Conservation (phyloP, 1,284 basidiomycete species). For the Omphalotus olearius region DNA sequence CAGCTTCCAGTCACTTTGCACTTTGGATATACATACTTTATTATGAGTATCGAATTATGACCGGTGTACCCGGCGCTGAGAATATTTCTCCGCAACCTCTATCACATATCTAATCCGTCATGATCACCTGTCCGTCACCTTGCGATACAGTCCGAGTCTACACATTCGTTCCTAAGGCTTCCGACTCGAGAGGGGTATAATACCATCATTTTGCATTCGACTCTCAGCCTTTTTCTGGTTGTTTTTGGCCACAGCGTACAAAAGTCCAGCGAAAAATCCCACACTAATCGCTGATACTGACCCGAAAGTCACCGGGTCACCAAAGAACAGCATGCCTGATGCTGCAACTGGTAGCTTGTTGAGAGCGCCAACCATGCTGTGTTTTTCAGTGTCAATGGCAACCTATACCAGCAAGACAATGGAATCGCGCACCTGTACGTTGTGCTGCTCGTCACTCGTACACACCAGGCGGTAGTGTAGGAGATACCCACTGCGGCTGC, state of each 20-base stretch:
- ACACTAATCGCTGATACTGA: conserved; percentile 85
- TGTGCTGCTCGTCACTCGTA: conserved; percentile 93
- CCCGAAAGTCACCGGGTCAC: conserved; percentile 83
- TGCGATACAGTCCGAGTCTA: too few relatives aligned
- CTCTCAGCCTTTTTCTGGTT: conserved; percentile 74
- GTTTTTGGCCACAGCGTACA: conserved; percentile 89
- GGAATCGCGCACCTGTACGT: conserved; percentile 77
- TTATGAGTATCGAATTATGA: too few relatives aligned
- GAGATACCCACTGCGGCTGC: conserved; percentile 97
- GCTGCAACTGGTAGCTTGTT: conserved; percentile 99
- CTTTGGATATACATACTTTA: too few relatives aligned
- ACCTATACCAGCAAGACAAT: conserved; percentile 10
- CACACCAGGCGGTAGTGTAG: conserved; percentile 98
- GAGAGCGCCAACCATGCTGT: conserved; percentile 95
- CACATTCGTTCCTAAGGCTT: conserved; percentile 33
- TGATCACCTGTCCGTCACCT: too few relatives aligned
- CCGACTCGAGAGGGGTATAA: conserved; percentile 58
- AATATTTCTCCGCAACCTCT: too few relatives aligned
- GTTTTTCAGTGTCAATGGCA: conserved; percentile 9
- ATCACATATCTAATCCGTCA: not conserved
- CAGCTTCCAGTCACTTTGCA: too few relatives aligned
- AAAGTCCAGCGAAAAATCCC: conserved; percentile 89
- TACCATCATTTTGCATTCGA: conserved; percentile 38
- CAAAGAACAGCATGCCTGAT: conserved; percentile 94
- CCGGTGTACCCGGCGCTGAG: too few relatives aligned